Evolutionary conservation across 805 yeast genomes (phyloP), one percentile per base, ranked within the genome.

Genomic region (Ogataea trehaloabstinens): DNA sequence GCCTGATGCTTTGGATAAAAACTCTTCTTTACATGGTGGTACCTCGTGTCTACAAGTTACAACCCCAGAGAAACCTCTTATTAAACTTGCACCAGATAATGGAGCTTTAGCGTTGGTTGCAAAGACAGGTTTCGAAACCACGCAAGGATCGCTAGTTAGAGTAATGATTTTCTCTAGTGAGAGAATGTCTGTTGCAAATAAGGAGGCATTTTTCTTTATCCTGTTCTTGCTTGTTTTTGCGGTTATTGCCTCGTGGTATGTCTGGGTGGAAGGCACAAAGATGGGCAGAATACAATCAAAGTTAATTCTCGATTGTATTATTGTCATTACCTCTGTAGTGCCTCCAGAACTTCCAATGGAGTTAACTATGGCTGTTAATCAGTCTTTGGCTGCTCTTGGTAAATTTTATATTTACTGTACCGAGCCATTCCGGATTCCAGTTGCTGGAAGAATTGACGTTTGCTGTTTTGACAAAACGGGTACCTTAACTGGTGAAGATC

Each of bases 321-420:
- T 93, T 58, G 95, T 93, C 53, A 78, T 93, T 54, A 93, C 99
- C 15, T 90, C 98, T 35, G 99, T 93, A 48, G 99, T 93, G 28
- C 99, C 99, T 25, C 99, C 99, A 30, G 99, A 93, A 68, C 75
- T 93, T 52, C 99, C 99, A 42, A 93, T 93, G 98, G 99, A 93
- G 70, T 76, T 93, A 54, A 93, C 99, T 11, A 83, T 93, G 91
- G 98, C 99, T 44, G 99, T 93, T 28, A 93, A 93, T 66, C 75
- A 85, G 27, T 90, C 98, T 5, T 72, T 93, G 61, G 79, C 89
- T 42, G 89, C 97, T 3, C 73, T 93, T 49, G 80, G 85, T 53
- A 93, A 93, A 64, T 82, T 74, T 61, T 90, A 82, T 61, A 82
- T 93, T 46, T 93, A 85, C 70, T 93, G 99, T 72, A 93, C 99